These are phyloP conservation scores for Eucalyptus cloeziana DNA, from an alignment of 345 rosid species.

Conservation along the genomic window DNA sequence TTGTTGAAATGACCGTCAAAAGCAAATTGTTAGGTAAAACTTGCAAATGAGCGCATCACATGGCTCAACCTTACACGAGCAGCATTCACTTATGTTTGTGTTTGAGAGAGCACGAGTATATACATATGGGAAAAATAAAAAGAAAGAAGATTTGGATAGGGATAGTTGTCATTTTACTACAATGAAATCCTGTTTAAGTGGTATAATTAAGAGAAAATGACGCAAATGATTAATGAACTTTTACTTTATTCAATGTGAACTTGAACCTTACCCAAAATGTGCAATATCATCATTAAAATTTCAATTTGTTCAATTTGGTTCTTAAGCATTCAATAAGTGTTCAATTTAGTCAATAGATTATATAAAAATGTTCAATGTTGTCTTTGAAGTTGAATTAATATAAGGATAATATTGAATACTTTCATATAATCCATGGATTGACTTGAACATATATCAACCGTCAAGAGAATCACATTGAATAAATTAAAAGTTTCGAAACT, in stretches of 20 bases:
- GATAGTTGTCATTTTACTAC: not conserved
- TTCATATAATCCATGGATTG: not conserved
- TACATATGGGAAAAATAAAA: not conserved
- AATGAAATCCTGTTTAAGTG: not conserved
- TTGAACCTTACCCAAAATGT: no score
- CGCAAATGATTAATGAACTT: not conserved
- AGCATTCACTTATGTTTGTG: not conserved
- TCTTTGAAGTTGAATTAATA: not conserved
- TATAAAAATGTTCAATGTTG: no score
- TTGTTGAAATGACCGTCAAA: not conserved
- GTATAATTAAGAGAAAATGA: not conserved
- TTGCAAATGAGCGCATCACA: not conserved
- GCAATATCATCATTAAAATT: no score
- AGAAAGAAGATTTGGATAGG: not conserved
- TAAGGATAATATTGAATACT: no score
- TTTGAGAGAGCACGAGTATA: not conserved
- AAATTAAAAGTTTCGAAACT: no score
- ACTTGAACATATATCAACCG: not conserved
- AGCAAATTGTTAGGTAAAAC: not conserved
- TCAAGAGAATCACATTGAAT: rapidly evolving
- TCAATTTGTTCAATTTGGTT: no score
- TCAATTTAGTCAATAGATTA: no score
- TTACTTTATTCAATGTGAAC: not conserved
- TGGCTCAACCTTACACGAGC: not conserved
- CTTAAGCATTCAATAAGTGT: not conserved